Percentiles rank a stretch among this genome's conserved stretches.
phyloP scores from a whole-genome alignment of 2,329 filamentous ascomycete genomes.

The Colletotrichum tanaceti region DNA sequence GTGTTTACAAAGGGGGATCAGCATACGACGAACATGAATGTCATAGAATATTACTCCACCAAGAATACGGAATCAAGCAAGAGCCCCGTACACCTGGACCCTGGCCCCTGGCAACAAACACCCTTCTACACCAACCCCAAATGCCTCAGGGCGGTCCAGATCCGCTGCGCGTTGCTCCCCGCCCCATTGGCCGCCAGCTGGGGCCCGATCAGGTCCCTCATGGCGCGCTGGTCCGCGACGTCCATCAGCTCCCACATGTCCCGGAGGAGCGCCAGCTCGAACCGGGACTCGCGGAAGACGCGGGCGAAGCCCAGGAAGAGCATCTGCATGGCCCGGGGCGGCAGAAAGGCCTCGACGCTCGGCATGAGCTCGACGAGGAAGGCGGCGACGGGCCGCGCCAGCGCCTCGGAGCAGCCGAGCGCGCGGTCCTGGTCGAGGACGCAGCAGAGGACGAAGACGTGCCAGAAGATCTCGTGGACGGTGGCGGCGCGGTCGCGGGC shows the following conservation, averaged over 20 bases:
- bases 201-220: slow-evolving; percentile 27
- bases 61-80: fast-evolving
- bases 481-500: slow-evolving; percentile 16
- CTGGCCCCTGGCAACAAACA: too few species aligned
- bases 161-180: slow-evolving; percentile 29
- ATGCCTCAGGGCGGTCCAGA: slow-evolving; percentile 36
- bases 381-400: slow-evolving; percentile 44
- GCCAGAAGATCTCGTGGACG: slow-evolving; percentile 33
- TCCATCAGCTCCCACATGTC: slow-evolving; percentile 38
- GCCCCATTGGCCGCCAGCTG: slow-evolving; percentile 26
- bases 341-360: slow-evolving; percentile 28
- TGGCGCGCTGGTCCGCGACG: slow-evolving; percentile 13
- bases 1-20: background rate
- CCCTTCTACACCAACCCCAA: slow-evolving; percentile 28
- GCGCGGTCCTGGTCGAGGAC: slow-evolving; percentile 45
- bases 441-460: slow-evolving; percentile 44
- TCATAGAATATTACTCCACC: background rate
- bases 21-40: too few species aligned
- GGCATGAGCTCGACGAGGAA: slow-evolving; percentile 45
- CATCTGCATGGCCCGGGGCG: slow-evolving; percentile 23
- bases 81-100: too few species aligned
- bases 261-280: slow-evolving; percentile 33
- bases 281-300: slow-evolving; percentile 30
- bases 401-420: slow-evolving; percentile 45
- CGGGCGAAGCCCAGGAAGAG: slow-evolving; percentile 35